Percentiles rank a stretch among this genome's conserved stretches.
phyloP scores from a whole-genome alignment of 257 asterid species.

The Ehretia macrophylla region DNA sequence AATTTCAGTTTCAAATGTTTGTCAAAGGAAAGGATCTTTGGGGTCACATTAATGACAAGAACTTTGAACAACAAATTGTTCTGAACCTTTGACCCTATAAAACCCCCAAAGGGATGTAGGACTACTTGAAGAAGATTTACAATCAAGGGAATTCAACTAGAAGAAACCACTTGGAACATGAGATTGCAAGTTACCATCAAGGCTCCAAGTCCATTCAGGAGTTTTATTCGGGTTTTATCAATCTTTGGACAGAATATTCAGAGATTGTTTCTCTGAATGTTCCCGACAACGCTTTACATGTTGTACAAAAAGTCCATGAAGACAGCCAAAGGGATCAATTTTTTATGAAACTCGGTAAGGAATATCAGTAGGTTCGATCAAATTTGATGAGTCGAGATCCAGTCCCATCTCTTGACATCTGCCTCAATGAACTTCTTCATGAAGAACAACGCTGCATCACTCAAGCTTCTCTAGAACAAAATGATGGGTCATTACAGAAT shows the following conservation, averaged over 20 bases:
- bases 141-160: constrained; percentile 1
- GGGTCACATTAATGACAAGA: too few relatives aligned
- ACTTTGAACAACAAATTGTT: not conserved
- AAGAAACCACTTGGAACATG: not conserved
- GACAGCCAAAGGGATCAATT: not conserved
- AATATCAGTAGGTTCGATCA: too few relatives aligned
- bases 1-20: too few relatives aligned
- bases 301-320: not conserved
- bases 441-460: not conserved
- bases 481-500: too few relatives aligned
- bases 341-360: not conserved
- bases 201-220: not conserved
- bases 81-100: constrained; percentile 1
- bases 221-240: not conserved
- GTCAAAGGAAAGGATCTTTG: too few relatives aligned
- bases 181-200: not conserved
- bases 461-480: too few relatives aligned
- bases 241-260: not conserved
- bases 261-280: not conserved
- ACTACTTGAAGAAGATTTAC: constrained; percentile 1
- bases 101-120: not conserved
- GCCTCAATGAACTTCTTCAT: not conserved
- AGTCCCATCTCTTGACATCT: not conserved
- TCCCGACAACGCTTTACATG: not conserved
- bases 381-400: not conserved